Conservation (phyloP, 169 alveolate genomes). For the Plasmodium chabaudi region DNA sequence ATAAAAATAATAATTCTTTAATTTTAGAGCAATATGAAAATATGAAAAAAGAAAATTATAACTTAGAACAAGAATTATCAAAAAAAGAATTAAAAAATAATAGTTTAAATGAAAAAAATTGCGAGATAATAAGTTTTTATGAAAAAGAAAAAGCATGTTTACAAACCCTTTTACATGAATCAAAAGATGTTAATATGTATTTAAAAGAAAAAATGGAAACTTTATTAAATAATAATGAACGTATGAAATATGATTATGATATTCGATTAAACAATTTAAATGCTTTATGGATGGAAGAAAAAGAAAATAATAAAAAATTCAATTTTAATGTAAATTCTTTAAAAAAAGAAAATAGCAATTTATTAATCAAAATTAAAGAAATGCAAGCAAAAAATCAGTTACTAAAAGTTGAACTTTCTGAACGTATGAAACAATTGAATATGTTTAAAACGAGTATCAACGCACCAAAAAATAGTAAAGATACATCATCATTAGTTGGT, state of each 20-base stretch:
- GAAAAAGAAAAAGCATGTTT: slow-evolving; percentile 51
- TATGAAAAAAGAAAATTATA: slow-evolving; percentile 27
- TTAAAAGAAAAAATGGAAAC: slow-evolving; percentile 39
- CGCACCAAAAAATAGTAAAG: not conserved
- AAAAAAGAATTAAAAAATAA: slow-evolving; percentile 8
- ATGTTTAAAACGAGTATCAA: slow-evolving; percentile 3
- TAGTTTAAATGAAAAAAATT: slow-evolving; percentile 17
- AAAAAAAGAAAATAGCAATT: slow-evolving; percentile 21
- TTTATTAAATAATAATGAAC: slow-evolving; percentile 18
- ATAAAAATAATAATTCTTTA: slow-evolving; percentile 10
- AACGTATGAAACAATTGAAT: slow-evolving; percentile 42
- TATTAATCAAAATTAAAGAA: slow-evolving; percentile 22
- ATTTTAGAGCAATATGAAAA: slow-evolving; percentile 15
- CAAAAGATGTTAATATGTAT: slow-evolving; percentile 27
- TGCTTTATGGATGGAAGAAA: slow-evolving; percentile 58
- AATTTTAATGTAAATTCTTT: slow-evolving; percentile 15
- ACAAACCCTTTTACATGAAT: slow-evolving; percentile 42
- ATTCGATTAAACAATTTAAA: slow-evolving; percentile 34
- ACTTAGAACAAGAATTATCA: slow-evolving; percentile 26
- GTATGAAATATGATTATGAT: slow-evolving; percentile 35
- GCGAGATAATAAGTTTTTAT: slow-evolving; percentile 32
- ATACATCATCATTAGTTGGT: not conserved
- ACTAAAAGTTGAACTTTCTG: slow-evolving; percentile 26
- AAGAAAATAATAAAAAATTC: slow-evolving; percentile 40
- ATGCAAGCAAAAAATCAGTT: slow-evolving; percentile 8